Percentiles rank a stretch among this genome's conserved stretches.
Conservation (phyloP, 2,329 filamentous ascomycete species). For the Cyphellophora europaea region DNA sequence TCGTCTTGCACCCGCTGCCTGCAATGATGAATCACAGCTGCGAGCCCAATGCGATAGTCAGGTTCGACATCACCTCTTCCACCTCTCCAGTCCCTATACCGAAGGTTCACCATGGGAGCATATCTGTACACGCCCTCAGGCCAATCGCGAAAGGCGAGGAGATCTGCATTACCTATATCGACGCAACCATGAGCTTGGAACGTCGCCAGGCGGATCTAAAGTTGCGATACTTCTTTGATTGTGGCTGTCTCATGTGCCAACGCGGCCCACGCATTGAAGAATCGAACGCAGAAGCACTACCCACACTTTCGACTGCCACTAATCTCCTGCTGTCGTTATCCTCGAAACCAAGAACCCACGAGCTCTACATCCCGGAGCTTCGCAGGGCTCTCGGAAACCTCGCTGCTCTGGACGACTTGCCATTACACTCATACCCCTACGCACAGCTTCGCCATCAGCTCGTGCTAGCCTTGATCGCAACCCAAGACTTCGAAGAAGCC, state of each 20-base stretch:
- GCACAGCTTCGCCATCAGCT: slow-evolving; percentile 45
- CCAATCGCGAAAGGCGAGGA: slow-evolving; percentile 47
- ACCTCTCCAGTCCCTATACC: slow-evolving; percentile 6
- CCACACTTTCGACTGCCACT: slow-evolving; percentile 24
- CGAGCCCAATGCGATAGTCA: slow-evolving; percentile 47
- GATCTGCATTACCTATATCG: slow-evolving; percentile 54
- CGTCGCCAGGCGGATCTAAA: slow-evolving; percentile 44
- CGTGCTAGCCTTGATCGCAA: slow-evolving; percentile 38
- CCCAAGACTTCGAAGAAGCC: slow-evolving; percentile 34
- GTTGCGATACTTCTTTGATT: slow-evolving; percentile 50
- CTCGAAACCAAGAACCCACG: neutral
- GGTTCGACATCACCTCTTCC: slow-evolving; percentile 42
- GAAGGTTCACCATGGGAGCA: slow-evolving; percentile 5
- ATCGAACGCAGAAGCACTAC: slow-evolving; percentile 25
- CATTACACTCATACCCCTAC: slow-evolving; percentile 45
- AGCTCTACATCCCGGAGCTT: neutral
- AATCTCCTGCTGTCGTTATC: slow-evolving; percentile 8
- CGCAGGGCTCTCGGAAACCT: neutral
- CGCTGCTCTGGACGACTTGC: slow-evolving; percentile 24
- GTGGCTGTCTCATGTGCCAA: slow-evolving; percentile 44
- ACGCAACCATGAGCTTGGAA: slow-evolving; percentile 42
- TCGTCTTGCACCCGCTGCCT: slow-evolving; percentile 47
- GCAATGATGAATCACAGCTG: slow-evolving; percentile 54
- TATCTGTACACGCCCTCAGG: slow-evolving; percentile 29
- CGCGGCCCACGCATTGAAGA: slow-evolving; percentile 15